These are phyloP conservation scores for Acephala macrosclerotiorum DNA, from an alignment of 2,329 filamentous ascomycete species.

Conservation along the genomic window DNA sequence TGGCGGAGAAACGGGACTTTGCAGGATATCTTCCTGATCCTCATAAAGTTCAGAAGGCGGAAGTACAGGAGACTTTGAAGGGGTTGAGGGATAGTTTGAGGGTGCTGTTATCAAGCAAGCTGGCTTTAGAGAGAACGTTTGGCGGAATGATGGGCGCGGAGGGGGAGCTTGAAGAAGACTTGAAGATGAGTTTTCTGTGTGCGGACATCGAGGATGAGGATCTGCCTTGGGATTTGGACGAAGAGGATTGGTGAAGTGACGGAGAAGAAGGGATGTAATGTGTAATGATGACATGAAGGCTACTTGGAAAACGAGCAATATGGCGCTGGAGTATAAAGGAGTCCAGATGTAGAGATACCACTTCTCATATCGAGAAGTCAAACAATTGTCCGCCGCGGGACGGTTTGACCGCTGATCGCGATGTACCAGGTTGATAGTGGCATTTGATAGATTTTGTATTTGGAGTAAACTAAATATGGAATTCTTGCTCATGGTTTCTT, in stretches of 20 bases:
- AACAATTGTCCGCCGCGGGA: background rate
- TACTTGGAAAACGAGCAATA: too few relatives aligned
- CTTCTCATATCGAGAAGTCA: background rate
- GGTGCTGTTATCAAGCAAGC: slow-evolving; percentile 18
- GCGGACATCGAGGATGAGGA: slow-evolving; percentile 23
- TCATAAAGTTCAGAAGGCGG: background rate
- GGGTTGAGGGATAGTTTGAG: slow-evolving; percentile 5
- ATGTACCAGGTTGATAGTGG: too few relatives aligned
- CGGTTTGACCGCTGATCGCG: too few relatives aligned
- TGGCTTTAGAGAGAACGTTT: slow-evolving; percentile 18
- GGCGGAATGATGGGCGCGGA: slow-evolving; percentile 9
- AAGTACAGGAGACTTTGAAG: slow-evolving; percentile 9
- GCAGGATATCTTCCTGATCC: too few relatives aligned
- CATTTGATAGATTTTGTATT: too few relatives aligned
- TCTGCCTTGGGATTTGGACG: slow-evolving; percentile 24
- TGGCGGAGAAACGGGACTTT: too few relatives aligned
- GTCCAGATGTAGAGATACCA: background rate
- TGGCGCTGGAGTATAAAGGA: background rate
- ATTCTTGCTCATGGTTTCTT: too few relatives aligned
- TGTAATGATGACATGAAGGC: background rate
- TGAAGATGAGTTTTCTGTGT: slow-evolving; percentile 20
- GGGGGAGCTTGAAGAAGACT: background rate
- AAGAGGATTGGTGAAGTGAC: slow-evolving; percentile 23
- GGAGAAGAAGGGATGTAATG: background rate
- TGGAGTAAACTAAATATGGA: too few relatives aligned